phyloP scores from a whole-genome alignment of 208 protist genomes.

The Sergeia podlipaevii region DNA sequence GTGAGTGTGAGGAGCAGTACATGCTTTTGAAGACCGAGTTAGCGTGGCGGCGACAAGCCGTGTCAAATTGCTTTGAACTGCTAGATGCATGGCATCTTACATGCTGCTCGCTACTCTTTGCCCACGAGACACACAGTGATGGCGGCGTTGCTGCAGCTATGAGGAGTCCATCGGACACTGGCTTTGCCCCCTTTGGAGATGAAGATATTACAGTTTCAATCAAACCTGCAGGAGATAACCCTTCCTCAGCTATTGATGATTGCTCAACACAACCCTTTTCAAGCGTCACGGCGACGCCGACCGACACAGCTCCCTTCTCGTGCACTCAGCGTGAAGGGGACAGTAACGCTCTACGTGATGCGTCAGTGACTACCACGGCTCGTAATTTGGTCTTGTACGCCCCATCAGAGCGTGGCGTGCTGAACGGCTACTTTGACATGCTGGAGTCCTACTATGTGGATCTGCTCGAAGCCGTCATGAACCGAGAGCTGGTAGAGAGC shows the following conservation, averaged over 20 bases:
- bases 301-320: neutral
- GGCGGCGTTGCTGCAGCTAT: neutral
- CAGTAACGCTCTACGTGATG: neutral
- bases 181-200: too few species aligned
- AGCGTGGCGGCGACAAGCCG: neutral
- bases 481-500: conserved; percentile 28
- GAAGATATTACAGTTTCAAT: too few species aligned
- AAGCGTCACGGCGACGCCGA: neutral
- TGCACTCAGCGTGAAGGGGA: neutral
- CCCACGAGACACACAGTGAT: neutral
- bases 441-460: conserved; percentile 69
- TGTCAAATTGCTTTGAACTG: neutral
- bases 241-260: too few species aligned
- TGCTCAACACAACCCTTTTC: too few species aligned
- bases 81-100: neutral
- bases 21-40: too few species aligned
- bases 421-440: conserved; percentile 32
- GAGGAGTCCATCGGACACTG: too few species aligned
- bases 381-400: neutral
- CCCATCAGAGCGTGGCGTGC: neutral
- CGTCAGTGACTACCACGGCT: neutral
- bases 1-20: too few species aligned
- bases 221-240: too few species aligned
- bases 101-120: neutral
- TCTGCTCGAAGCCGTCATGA: conserved; percentile 39